Percentiles rank a stretch among this genome's conserved stretches.
These are phyloP conservation scores for Fusarium staphyleae DNA, from an alignment of 2,329 filamentous ascomycete species.

Conservation along the genomic window DNA sequence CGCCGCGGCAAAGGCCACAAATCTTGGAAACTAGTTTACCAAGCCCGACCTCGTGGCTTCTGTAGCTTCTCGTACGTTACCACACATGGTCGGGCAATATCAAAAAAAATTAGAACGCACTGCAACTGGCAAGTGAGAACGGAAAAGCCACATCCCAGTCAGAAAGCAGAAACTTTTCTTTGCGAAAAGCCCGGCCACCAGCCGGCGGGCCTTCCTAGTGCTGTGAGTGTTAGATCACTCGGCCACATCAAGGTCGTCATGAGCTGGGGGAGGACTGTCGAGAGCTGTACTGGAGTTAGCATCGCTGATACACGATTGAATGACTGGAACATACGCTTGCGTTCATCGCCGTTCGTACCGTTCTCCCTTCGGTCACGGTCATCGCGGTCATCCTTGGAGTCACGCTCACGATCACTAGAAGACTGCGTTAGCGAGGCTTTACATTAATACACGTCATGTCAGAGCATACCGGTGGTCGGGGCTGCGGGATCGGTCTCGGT, in stretches of 20 bases:
- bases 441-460: not conserved
- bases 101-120: constrained; percentile 35
- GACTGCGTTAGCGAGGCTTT: constrained; percentile 14
- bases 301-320: constrained; percentile 4
- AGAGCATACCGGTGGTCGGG: constrained; percentile 65
- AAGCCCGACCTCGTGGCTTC: constrained; percentile 26
- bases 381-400: constrained; percentile 71
- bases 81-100: constrained; percentile 29
- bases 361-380: constrained; percentile 79
- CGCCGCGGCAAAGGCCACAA: constrained; percentile 36
- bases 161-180: constrained; percentile 38
- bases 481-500: constrained; percentile 78
- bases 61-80: constrained; percentile 36
- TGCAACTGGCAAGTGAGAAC: constrained; percentile 33
- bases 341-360: constrained; percentile 83
- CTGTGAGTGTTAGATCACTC: constrained; percentile 59
- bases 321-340: constrained; percentile 72
- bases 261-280: constrained; percentile 81
- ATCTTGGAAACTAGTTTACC: constrained; percentile 31
- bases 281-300: constrained; percentile 55
- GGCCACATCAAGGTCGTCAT: constrained; percentile 95
- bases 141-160: constrained; percentile 31
- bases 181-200: constrained; percentile 19
- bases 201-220: constrained; percentile 15
- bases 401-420: constrained; percentile 60